These are phyloP conservation scores for Caryopteris hybrid DNA, from an alignment of 305 asterid species.

Conservation along the genomic window DNA sequence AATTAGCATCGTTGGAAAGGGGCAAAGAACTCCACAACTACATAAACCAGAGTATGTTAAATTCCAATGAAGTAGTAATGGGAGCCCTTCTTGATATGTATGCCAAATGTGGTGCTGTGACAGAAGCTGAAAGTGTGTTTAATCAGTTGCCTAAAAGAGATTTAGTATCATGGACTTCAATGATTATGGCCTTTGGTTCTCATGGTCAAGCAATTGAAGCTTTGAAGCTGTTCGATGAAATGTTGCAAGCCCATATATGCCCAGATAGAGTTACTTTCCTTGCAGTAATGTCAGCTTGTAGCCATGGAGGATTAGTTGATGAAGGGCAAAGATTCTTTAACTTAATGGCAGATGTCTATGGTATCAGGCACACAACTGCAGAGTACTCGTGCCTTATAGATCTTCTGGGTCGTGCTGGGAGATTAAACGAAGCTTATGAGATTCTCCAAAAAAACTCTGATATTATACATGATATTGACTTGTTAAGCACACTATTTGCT, in stretches of 20 bases:
- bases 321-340: slow-evolving; percentile 50
- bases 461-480: slow-evolving; percentile 39
- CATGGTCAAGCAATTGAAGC: slow-evolving; percentile 73
- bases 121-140: slow-evolving; percentile 57
- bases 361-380: slow-evolving; percentile 52
- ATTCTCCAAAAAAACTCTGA: slow-evolving; percentile 39
- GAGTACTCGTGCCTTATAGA: slow-evolving; percentile 74
- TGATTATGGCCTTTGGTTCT: slow-evolving; percentile 76
- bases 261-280: slow-evolving; percentile 79
- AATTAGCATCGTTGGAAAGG: slow-evolving; percentile 54
- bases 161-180: slow-evolving; percentile 75
- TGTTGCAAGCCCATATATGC: slow-evolving; percentile 41
- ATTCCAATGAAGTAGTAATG: slow-evolving; percentile 56
- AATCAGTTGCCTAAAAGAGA: slow-evolving; percentile 49
- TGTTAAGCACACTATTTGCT: slow-evolving; percentile 66
- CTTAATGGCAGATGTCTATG: slow-evolving; percentile 43
- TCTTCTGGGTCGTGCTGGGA: slow-evolving; percentile 76
- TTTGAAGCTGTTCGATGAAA: slow-evolving; percentile 44
- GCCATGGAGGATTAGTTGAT: slow-evolving; percentile 77
- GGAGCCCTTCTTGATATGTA: slow-evolving; percentile 86
- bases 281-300: slow-evolving; percentile 74
- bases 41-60: slow-evolving; percentile 35
- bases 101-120: slow-evolving; percentile 73
- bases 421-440: slow-evolving; percentile 57
- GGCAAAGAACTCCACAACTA: slow-evolving; percentile 58